These are phyloP conservation scores for Aspergillus ochraceus DNA, from an alignment of 2,329 filamentous ascomycete genomes.

Conservation along the genomic window DNA sequence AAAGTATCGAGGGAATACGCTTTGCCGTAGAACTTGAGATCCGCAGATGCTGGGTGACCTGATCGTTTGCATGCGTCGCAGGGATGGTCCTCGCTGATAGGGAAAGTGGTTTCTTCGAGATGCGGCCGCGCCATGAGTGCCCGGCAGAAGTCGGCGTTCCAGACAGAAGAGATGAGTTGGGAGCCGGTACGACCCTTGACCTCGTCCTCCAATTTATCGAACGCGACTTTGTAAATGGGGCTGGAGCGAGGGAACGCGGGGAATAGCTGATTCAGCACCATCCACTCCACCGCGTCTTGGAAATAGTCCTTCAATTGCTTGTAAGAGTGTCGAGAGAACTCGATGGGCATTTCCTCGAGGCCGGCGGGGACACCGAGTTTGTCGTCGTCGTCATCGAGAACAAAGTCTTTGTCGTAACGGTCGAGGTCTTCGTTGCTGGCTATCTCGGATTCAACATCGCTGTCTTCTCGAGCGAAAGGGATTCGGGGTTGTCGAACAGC, in stretches of 20 bases:
- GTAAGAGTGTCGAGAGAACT: constrained; percentile 66
- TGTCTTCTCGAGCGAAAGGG: constrained; percentile 23
- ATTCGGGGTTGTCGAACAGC: constrained; percentile 20
- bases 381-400: constrained; percentile 62
- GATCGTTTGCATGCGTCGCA: constrained; percentile 72
- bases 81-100: constrained; percentile 46
- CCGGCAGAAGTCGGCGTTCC: constrained; percentile 66
- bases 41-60: constrained; percentile 66
- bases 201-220: constrained; percentile 71
- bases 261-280: constrained; percentile 76
- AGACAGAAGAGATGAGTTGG: constrained; percentile 70
- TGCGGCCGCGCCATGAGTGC: constrained; percentile 66
- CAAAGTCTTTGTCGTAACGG: constrained; percentile 63
- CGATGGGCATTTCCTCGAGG: constrained; percentile 60
- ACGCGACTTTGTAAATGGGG: constrained; percentile 66
- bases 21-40: constrained; percentile 63
- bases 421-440: constrained; percentile 49
- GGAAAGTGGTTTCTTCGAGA: constrained; percentile 52
- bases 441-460: constrained; percentile 31
- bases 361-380: constrained; percentile 58
- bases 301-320: constrained; percentile 72
- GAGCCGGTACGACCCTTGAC: constrained; percentile 66
- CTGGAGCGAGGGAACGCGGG: constrained; percentile 66
- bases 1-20: constrained; percentile 67
- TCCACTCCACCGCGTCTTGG: constrained; percentile 73